Base-by-base conservation (phyloP, 345 rosid species). In the Salix dunnii region DNA sequence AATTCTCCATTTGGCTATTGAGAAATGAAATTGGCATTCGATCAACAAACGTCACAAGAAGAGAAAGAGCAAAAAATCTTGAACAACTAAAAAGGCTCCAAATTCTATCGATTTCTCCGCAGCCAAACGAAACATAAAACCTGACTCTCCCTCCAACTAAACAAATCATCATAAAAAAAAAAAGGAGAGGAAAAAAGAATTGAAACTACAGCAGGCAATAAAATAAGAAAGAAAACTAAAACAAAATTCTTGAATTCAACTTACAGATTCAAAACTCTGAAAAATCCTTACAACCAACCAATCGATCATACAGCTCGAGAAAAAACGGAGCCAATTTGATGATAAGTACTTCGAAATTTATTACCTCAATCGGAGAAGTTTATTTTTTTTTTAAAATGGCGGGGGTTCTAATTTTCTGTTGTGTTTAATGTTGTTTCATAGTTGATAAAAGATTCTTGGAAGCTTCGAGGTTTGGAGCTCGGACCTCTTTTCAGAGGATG, bases 231-330 rank as follows among this genome's bases (percentile, higher is more conserved):
- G 18, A 75, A 42, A 23, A 36, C 5, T 9, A 76, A 17, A 49
- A 35, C 30, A 65, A 66, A 71, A 74, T 48, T 28, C n/a, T 46
- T 8, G 11, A 60, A 58, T 61, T 61, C 2, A 61, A 82, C 88
- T 80, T 82, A 82, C 82, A 70, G 84, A 80, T 69, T 77, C 61
- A 46, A 70, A 74, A 65, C 23, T n/a, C 33, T 30, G 28, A 40
- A 21, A 36, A 35, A 68, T 12, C 23, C 43, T 20, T 21, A 18
- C 13, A 30, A 27, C 14, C 68, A 64, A 25, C 21, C 49, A 18
- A 53, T 31, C 62, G 60, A 63, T 58, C 74, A n/a, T 17, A 28
- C 48, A 64, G 69, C 70, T 64, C 46, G 40, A 66, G 36, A 66
- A 55, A 30, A 28, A 43, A 30, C 28, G 60, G 67, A 64, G 68